A percentile compares a stretch with the other conserved stretches of the same genome.
These are phyloP conservation scores for Collybia sp. DNA, from an alignment of 768 basidiomycete species.

Conservation along the genomic window DNA sequence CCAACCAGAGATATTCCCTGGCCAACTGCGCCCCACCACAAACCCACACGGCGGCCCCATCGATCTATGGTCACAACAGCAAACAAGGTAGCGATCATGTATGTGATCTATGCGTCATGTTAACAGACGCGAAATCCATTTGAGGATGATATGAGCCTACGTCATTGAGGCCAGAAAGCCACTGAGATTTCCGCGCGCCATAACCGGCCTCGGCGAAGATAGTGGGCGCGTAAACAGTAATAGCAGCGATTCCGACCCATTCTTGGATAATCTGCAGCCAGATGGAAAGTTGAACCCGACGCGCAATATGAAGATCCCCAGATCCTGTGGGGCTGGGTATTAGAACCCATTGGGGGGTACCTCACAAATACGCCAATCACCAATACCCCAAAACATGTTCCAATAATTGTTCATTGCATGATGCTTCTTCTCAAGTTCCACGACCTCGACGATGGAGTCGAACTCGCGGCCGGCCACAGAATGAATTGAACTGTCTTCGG, in stretches of 20 bases:
- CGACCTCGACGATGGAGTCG: slow-evolving; percentile 32
- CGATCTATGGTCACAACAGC: slow-evolving; percentile 38
- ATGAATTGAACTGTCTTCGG: slow-evolving; percentile 11
- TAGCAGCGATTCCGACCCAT: slow-evolving; percentile 43
- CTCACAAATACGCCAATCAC: slow-evolving; percentile 7
- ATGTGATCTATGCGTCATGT: slow-evolving; percentile 26
- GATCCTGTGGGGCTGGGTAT: slow-evolving; percentile 12
- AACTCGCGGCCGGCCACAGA: slow-evolving; percentile 24
- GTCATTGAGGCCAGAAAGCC: slow-evolving; percentile 40
- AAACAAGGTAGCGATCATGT: slow-evolving; percentile 34
- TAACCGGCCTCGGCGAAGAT: slow-evolving; percentile 41
- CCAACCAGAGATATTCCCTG: slow-evolving; percentile 28
- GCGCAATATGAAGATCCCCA: slow-evolving; percentile 35
- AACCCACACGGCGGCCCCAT: slow-evolving; percentile 36
- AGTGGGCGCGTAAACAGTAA: slow-evolving; percentile 40
- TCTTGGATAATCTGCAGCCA: slow-evolving; percentile 44
- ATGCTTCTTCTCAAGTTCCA: slow-evolving; percentile 34
- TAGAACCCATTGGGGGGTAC: not conserved
- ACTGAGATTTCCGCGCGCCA: slow-evolving; percentile 34
- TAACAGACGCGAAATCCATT: not conserved
- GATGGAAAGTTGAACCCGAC: slow-evolving; percentile 35
- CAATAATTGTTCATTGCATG: slow-evolving; percentile 34
- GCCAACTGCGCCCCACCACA: slow-evolving; percentile 41
- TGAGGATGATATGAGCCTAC: slow-evolving; percentile 13
- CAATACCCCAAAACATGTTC: slow-evolving; percentile 41